Base-by-base conservation (phyloP, 441 rosid species). In the Viola pubescens region DNA sequence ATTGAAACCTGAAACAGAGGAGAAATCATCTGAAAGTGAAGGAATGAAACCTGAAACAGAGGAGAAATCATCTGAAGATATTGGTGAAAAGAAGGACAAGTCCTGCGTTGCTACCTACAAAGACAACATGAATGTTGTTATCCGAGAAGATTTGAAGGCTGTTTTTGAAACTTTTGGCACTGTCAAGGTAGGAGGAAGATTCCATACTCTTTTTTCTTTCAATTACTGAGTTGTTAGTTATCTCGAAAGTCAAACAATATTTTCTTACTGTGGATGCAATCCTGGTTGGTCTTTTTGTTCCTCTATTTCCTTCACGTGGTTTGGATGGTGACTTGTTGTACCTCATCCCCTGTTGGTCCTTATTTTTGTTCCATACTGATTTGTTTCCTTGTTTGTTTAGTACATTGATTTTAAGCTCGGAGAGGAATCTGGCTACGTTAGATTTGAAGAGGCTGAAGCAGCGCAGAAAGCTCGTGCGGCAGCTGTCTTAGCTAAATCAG, bases 381-480 rank as follows among this genome's bases (percentile, higher is more conserved):
- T 37, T 13, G 9, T 45, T 54, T 49, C 12, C 19, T 63, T 54
- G n/a, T 68, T 7, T 59, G 10, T 60, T 14, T 26, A 89, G 97
- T 94, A 50, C 68, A 73, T 94, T 64, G 98, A 94, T 77, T 94
- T 88, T 86, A 84, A 72, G 70, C 81, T 86, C 61, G 98, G 98
- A 76, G 90, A 80, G 4, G 76, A 75, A 41, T 81, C 86, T 0
- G 98, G 98, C 52, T 83, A 80, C 64, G 66, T 88, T 59, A 69
- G 98, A 76, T 94, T 87, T 72, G 95, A 88, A 53, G 77, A 73
- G 72, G 88, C 98, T 52, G 97, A 90, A 74, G 96, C 74, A 65
- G 83, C 91, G 37, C 96, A 88, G 67, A 94, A 86, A 65, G 97
- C 97, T 59, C 95, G 95, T 43, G 95, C 96, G 60, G 96, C 95